Percentiles rank a stretch among this genome's conserved stretches.
phyloP scores from a whole-genome alignment of 306 rosid genomes.

The Potentilla sterilis region DNA sequence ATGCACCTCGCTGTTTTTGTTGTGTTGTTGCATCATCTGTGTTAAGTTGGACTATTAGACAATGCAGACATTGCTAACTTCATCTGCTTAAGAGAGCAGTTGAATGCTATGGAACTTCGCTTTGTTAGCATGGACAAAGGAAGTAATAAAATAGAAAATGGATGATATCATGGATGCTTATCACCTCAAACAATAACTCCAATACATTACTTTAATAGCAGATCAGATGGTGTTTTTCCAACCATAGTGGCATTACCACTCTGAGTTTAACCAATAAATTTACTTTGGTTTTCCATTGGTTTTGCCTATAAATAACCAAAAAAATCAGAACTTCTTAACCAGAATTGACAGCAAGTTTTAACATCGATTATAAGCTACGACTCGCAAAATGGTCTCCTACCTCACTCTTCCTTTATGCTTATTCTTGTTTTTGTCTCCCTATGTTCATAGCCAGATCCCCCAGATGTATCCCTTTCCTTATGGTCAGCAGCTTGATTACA shows the following conservation, averaged over 20 bases:
- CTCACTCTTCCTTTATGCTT: conserved; percentile 22
- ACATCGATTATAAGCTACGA: conserved; percentile 29
- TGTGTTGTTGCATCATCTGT: neutral
- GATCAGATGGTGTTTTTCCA: conserved; percentile 17
- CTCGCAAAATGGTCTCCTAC: conserved; percentile 16
- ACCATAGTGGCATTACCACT: conserved; percentile 42
- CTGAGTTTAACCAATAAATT: conserved; percentile 32
- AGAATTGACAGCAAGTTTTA: neutral
- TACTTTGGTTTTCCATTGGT: neutral
- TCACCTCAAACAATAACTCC: neutral
- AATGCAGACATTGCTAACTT: neutral
- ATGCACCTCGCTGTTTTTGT: conserved; percentile 2
- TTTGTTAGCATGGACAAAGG: neutral
- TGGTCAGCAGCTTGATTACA: conserved; percentile 34
- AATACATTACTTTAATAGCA: conserved; percentile 1
- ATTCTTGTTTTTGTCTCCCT: conserved; percentile 20
- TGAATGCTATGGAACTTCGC: neutral
- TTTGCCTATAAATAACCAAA: conserved; percentile 37
- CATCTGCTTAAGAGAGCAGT: conserved; percentile 5
- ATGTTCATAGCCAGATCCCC: conserved; percentile 13
- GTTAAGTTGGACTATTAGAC: conserved; percentile 5
- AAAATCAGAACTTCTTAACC: neutral
- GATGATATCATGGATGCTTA: conserved; percentile 20
- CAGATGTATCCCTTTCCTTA: conserved; percentile 20
- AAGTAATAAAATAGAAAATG: conserved; percentile 4